Base-by-base conservation (phyloP, 2,329 filamentous ascomycete species). In the Trichoderma sp. region DNA sequence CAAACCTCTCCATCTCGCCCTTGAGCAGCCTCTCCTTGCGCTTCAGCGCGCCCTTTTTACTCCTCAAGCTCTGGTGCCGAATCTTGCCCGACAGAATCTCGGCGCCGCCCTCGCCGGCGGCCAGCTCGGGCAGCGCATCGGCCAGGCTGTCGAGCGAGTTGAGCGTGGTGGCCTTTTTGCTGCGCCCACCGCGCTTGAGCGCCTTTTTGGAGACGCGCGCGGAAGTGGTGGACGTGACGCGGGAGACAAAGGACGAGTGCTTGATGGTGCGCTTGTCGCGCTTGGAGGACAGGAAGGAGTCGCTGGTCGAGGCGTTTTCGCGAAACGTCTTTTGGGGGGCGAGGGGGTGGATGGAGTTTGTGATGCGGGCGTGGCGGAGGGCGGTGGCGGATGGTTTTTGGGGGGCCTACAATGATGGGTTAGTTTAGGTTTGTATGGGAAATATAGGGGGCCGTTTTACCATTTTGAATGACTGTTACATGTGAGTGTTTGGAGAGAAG, bases 251-350 rank as follows among this genome's bases (percentile, higher is more conserved):
- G 16, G 89, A 82, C 0, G 91, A 91, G 83, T 93, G 93, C 77
- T 94, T 94, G 74, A 96, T 92, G 39, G 85, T 82, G 28, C 90
- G 91, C 83, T 95, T 97, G 82, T 96, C 92, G 77, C 87, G 90
- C 81, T 97, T 98, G 71, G 86, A 89, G 66, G 89, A 86, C 70
- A 89, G 82, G 79, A 95, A 94, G 70, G 78, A 71, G 77, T 89
- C 85, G 56, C 83, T 79, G 16, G 85, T 83, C 59, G 81, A 76
- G 73, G 86, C 84, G 73, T 84, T 81, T 59, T 81, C 76, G 64
- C 85, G 86, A 77, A 85, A 84, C 14, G 83, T 81, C 75, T 84
- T 85, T 76, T 83, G 80, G 61, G 86, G 84, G 26, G 84, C 78
- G 70, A 85, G 81, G 13, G 83, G 83, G 76, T 85, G 82, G 73